A percentile compares a stretch with the other conserved stretches of the same genome.
Evolutionary conservation across 441 rosid species (phyloP).

Genomic region (Syzygium syzygioides): DNA sequence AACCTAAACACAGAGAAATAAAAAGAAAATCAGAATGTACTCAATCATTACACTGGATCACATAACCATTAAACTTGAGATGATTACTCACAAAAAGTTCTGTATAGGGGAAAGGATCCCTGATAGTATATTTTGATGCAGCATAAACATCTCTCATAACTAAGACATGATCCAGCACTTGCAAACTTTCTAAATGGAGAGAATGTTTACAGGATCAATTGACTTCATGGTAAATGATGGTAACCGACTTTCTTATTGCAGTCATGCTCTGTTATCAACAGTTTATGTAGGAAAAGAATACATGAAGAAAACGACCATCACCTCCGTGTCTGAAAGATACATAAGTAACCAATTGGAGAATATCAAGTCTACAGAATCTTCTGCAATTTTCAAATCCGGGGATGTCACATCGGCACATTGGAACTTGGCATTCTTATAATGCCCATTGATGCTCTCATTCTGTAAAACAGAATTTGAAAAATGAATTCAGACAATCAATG

Average conservation of each 20-base stretch:
- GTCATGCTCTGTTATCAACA: neutral
- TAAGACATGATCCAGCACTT: too few relatives aligned
- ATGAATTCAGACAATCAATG: neutral
- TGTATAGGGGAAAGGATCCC: neutral
- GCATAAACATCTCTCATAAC: too few relatives aligned
- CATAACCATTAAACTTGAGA: neutral
- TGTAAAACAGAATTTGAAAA: constrained; percentile 15
- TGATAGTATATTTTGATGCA: neutral
- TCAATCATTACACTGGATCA: neutral
- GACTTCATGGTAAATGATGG: neutral
- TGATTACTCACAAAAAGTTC: neutral
- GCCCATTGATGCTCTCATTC: constrained; percentile 83
- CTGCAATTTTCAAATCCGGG: constrained; percentile 50
- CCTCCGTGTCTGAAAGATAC: constrained; percentile 97
- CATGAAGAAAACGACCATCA: constrained; percentile 11
- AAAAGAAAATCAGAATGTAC: neutral
- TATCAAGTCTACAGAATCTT: constrained; percentile 69
- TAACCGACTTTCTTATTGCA: neutral
- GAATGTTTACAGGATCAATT: neutral
- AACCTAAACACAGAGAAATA: neutral
- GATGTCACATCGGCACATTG: constrained; percentile 90
- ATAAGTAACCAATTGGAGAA: constrained; percentile 95
- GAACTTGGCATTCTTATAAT: constrained; percentile 79
- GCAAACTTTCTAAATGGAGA: too few relatives aligned
- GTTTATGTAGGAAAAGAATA: neutral